Evolutionary conservation across 2,329 filamentous ascomycete genomes (phyloP), one percentile per base, ranked within the genome.

Genomic region (Aureobasidium mangrovei): DNA sequence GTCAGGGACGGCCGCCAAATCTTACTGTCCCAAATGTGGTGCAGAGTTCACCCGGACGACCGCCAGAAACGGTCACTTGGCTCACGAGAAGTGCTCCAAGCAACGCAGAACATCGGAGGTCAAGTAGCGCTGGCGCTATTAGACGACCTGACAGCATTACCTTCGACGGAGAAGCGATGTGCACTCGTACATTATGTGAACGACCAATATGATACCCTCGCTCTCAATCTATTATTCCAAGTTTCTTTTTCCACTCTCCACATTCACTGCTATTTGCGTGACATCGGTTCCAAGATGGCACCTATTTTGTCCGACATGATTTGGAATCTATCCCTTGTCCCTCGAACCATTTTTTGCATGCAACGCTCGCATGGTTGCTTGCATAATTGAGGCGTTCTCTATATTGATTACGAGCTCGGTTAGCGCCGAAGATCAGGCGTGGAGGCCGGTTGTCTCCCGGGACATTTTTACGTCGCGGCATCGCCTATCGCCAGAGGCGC

Each of bases 41-140:
- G 90, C 90, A 8, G 90, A 95, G 64, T 97, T 97, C 64, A 96
- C 91, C 9, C 79, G 91, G 62, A 95, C 91, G 4, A 84, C 80
- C 26, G 91, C 91, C 42, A 80, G 90, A 58, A 96, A 96, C 66
- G 91, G 91, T 9, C 91, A 97, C 67, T 77, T 84, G 66, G 75
- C 76, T 27, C 88, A 95, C 70, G 90, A 95, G 66, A 96, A 96
- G 72, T 97, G 91, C 76, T 65, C 65, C 7, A 96, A 95, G 76
- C 83, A 82, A 65, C 75, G 81, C 63, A 74, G 79, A 60, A 75
- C 68, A 31, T 74, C 72, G 51, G 66, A 69, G 35, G 64, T 60
- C 39, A 61, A 64, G 56, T 62, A 58, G 38, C 53, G 53, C 53
- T 42, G 53, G 53, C 53, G 53, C 53, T 48, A 47, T 53, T 35